These are phyloP conservation scores for Phycomyces nitens DNA, from an alignment of 192 early-diverging fungal species.

Conservation along the genomic window DNA sequence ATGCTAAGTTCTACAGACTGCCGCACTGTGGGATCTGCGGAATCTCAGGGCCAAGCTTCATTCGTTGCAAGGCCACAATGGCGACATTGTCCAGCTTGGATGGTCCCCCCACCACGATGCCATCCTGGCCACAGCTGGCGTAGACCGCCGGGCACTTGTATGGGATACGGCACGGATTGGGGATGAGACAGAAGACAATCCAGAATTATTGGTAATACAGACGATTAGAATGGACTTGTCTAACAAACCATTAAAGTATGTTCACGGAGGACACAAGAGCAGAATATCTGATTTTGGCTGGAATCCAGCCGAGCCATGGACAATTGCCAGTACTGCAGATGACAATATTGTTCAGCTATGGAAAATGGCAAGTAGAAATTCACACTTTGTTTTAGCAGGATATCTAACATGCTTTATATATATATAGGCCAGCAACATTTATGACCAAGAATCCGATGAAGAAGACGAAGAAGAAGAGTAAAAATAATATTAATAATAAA, in stretches of 20 bases:
- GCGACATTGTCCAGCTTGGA: slow-evolving; percentile 86
- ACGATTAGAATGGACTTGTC: no score
- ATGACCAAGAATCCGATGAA: slow-evolving; percentile 18
- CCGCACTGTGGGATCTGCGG: slow-evolving; percentile 94
- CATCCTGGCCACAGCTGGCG: slow-evolving; percentile 85
- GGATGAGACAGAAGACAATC: slow-evolving; percentile 86
- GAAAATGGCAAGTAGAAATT: slow-evolving; percentile 80
- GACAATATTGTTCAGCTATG: slow-evolving; percentile 98
- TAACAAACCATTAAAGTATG: slow-evolving; percentile 57
- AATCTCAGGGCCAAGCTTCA: slow-evolving; percentile 84
- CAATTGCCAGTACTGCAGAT: slow-evolving; percentile 88
- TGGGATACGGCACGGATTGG: slow-evolving; percentile 96
- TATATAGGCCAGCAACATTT: slow-evolving; percentile 23
- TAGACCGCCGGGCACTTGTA: slow-evolving; percentile 86
- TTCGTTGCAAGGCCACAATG: slow-evolving; percentile 83
- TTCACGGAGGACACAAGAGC: slow-evolving; percentile 98
- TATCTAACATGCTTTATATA: not conserved
- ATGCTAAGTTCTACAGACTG: slow-evolving; percentile 70
- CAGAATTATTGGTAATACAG: slow-evolving; percentile 79
- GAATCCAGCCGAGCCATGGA: slow-evolving; percentile 94
- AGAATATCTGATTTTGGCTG: slow-evolving; percentile 94
- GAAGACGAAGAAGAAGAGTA: not conserved
- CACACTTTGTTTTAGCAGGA: no score
- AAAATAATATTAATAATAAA: no score
- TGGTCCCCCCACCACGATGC: slow-evolving; percentile 95